phyloP scores from a whole-genome alignment of 2,329 filamentous ascomycete genomes.

The Fusarium mundagurra region DNA sequence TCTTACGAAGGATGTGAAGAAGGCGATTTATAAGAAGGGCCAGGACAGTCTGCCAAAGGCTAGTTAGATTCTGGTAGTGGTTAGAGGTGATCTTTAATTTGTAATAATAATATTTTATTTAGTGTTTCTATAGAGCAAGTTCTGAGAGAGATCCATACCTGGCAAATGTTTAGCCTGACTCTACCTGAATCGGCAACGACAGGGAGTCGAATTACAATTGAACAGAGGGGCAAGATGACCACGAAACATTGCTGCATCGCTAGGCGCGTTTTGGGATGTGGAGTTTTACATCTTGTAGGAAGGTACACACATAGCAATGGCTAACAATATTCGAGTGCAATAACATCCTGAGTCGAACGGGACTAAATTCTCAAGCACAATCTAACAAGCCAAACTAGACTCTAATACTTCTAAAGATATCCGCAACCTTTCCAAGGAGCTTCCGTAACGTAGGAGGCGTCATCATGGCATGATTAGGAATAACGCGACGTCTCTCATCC shows the following conservation, averaged over 20 bases:
- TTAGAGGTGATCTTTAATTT: background rate
- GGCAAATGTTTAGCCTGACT: accelerated
- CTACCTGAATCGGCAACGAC: accelerated
- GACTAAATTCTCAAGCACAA: accelerated
- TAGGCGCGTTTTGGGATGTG: accelerated
- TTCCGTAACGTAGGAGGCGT: background rate
- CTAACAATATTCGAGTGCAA: too few species aligned
- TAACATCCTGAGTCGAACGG: accelerated
- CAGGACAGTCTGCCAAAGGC: background rate
- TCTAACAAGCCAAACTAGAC: accelerated
- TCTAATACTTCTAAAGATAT: background rate
- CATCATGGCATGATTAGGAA: background rate
- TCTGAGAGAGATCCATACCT: accelerated
- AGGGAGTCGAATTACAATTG: background rate
- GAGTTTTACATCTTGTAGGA: too few species aligned
- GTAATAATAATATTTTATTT: too few species aligned
- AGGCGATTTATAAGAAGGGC: background rate
- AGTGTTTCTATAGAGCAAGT: background rate
- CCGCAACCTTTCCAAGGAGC: background rate
- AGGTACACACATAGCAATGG: too few species aligned
- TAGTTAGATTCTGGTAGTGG: accelerated
- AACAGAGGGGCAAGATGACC: too few species aligned
- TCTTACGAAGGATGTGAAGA: background rate
- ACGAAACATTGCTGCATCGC: background rate
- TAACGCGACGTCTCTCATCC: background rate